A percentile compares a stretch with the other conserved stretches of the same genome.
Conservation (phyloP, 495 filamentous ascomycete species). For the Parmelia sp. region DNA sequence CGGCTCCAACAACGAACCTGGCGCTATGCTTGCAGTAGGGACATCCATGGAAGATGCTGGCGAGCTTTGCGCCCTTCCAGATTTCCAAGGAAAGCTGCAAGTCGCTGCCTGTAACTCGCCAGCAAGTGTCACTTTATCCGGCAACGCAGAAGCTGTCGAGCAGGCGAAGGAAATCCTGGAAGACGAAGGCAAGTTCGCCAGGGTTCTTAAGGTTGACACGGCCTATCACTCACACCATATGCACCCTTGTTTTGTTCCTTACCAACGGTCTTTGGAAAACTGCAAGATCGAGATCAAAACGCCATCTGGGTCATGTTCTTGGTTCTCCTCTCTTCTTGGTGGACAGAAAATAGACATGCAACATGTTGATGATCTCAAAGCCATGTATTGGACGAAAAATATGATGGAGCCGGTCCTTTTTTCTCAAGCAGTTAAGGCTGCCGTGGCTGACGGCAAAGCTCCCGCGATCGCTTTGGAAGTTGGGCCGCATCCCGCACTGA, state of each 20-base stretch:
- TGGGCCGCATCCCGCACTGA: slow-evolving; percentile 51
- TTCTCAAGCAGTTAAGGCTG: slow-evolving; percentile 29
- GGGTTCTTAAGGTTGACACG: slow-evolving; percentile 8
- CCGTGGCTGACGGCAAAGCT: slow-evolving; percentile 32
- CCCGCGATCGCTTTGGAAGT: slow-evolving; percentile 46
- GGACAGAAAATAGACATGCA: slow-evolving; percentile 2
- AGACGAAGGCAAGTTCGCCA: not conserved
- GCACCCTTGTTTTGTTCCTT: slow-evolving; percentile 37
- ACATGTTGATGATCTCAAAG: slow-evolving; percentile 16
- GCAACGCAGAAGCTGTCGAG: slow-evolving; percentile 19
- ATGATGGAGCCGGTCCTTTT: slow-evolving; percentile 49
- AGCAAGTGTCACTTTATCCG: slow-evolving; percentile 31
- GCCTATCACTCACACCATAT: slow-evolving; percentile 52
- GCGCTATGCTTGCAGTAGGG: slow-evolving; percentile 16
- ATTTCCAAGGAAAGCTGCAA: slow-evolving; percentile 13
- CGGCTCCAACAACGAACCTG: slow-evolving; percentile 29
- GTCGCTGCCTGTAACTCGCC: slow-evolving; percentile 31
- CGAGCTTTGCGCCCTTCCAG: not conserved
- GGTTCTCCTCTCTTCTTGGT: slow-evolving; percentile 3
- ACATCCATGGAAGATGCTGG: slow-evolving; percentile 13
- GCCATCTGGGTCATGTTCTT: not conserved
- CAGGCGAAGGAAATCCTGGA: slow-evolving; percentile 10
- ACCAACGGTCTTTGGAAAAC: slow-evolving; percentile 31
- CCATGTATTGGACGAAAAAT: slow-evolving; percentile 50
- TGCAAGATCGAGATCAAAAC: slow-evolving; percentile 10